Conservation (phyloP, 192 early-diverging fungal genomes). For the Phlyctochytrium bullatum region DNA sequence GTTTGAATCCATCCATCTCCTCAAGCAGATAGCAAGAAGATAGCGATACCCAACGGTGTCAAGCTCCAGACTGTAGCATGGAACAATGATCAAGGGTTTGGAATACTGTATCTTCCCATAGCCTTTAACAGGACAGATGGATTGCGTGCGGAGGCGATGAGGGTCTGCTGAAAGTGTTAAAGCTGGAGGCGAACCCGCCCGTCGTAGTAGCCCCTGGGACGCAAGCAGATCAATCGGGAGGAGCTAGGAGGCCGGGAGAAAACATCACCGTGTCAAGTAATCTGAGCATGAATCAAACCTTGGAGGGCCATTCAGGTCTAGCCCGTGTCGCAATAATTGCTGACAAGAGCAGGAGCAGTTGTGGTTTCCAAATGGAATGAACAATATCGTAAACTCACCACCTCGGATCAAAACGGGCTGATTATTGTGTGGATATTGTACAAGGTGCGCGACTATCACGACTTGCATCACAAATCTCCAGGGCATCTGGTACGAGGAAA, state of each 20-base stretch:
- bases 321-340: neutral
- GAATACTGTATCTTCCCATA: neutral
- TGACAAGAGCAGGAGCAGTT: constrained; percentile 37
- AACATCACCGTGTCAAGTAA: constrained; percentile 31
- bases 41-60: constrained; percentile 59
- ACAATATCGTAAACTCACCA: constrained; percentile 55
- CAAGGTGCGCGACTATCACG: constrained; percentile 51
- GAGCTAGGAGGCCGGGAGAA: constrained; percentile 13
- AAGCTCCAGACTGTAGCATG: constrained; percentile 54
- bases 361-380: constrained; percentile 56
- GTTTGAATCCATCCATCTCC: no score
- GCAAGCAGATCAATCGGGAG: neutral
- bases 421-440: constrained; percentile 69
- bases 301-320: constrained; percentile 54
- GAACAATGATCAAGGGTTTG: constrained; percentile 55
- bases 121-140: constrained; percentile 28
- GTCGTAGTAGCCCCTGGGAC: neutral
- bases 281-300: constrained; percentile 63
- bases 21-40: constrained; percentile 45
- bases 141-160: constrained; percentile 64
- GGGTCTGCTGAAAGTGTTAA: constrained; percentile 60
- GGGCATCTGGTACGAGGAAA: constrained; percentile 59
- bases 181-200: constrained; percentile 42
- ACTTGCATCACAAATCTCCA: constrained; percentile 2
- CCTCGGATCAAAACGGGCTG: constrained; percentile 56